Percentiles rank a stretch among this genome's conserved stretches.
phyloP scores from a whole-genome alignment of 495 filamentous ascomycete genomes.

The Penicillium nucicola region DNA sequence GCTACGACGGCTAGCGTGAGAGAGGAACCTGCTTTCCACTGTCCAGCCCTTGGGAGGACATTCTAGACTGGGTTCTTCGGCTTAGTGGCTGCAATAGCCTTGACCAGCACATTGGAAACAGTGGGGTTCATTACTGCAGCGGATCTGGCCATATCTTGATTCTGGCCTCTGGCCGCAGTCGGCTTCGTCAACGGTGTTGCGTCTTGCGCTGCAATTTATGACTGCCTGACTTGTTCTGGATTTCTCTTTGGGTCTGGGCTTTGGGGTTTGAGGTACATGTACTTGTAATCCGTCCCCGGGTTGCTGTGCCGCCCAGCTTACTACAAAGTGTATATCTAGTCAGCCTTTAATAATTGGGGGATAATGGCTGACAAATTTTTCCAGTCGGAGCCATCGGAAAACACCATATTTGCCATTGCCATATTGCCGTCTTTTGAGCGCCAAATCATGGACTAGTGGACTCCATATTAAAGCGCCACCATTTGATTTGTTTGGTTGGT shows the following conservation, averaged over 20 bases:
- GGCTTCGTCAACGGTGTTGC: neutral
- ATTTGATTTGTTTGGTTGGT: neutral
- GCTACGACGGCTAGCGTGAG: neutral
- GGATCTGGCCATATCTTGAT: neutral
- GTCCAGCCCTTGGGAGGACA: constrained; percentile 1
- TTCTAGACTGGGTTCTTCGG: constrained; percentile 6
- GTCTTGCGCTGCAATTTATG: neutral
- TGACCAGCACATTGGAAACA: neutral
- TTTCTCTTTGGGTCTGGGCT: too few relatives aligned
- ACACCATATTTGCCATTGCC: neutral
- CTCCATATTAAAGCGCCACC: neutral
- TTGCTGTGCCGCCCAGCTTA: too few relatives aligned
- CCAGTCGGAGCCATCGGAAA: neutral
- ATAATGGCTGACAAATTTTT: neutral
- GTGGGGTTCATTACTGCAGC: neutral
- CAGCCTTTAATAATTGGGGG: neutral
- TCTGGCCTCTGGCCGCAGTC: neutral
- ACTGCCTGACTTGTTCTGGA: too few relatives aligned
- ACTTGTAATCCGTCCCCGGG: too few relatives aligned
- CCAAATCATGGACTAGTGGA: neutral
- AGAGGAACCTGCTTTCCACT: neutral
- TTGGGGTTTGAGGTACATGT: too few relatives aligned
- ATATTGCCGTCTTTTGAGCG: neutral
- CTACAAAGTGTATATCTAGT: too few relatives aligned
- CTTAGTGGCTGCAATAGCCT: constrained; percentile 4